Base-by-base conservation (phyloP, 441 rosid species). In the Breynia disticha region DNA sequence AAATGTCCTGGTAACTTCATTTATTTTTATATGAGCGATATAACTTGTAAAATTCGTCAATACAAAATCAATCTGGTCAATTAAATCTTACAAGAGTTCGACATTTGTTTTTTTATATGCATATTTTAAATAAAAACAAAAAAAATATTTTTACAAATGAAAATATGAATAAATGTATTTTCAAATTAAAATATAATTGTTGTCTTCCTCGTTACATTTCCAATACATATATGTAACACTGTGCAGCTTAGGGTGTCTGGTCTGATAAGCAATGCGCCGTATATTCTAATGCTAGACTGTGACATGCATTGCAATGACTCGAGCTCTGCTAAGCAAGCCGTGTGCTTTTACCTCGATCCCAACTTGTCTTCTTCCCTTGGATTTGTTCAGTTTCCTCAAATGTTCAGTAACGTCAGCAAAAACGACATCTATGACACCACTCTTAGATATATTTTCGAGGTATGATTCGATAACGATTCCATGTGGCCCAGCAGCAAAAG, bases 361-460 rank as follows among this genome's bases (percentile, higher is more conserved):
- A 20, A 50, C 1, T 45, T 61, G 11, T 62, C 74, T n/a, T 20
- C 46, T 16, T 58, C 71, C 0, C 51, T 78, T 0, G 68, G 66
- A 0, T 68, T 67, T 7, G 78, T 72, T 22, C 82, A 74, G 38
- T 74, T 66, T 51, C 84, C 82, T 37, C 85, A 79, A 35, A 62
- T n/a, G 7, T 82, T 65, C 49, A 66, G 65, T 20, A 71, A 71
- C n/a, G 52, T 73, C 16, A 71, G 70, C 41, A 17, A 39, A 14
- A 69, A 64, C 20, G 84, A 82, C 50, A 68, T 82, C 4, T 79
- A 82, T 46, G 76, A 60, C 7, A 41, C 70, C 46, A 42, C 43
- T 32, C 2, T 55, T 6, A 46, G 69, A 43, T 38, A 2, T 1
- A 0, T 0, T 35, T 63, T 58, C 2, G 28, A 19, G 82, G 77